Percentiles rank a stretch among this genome's conserved stretches.
phyloP scores from a whole-genome alignment of 768 basidiomycete species.

The Panaeolus papilionaceus region DNA sequence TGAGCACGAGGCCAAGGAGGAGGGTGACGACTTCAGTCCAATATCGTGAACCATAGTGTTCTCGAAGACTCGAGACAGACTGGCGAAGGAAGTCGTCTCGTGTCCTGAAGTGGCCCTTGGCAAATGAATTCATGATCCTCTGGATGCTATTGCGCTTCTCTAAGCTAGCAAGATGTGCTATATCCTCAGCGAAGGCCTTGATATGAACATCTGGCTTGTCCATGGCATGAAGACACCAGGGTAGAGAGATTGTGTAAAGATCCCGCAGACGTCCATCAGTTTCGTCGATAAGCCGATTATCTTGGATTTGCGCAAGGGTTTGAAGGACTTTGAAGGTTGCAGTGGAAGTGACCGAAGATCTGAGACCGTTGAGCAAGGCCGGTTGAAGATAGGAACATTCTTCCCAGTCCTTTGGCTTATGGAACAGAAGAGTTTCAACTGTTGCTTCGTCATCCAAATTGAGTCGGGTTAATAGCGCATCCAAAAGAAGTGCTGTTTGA shows the following conservation, averaged over 20 bases:
- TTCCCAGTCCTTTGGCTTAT: constrained; percentile 76
- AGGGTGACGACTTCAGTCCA: constrained; percentile 86
- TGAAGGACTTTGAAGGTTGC: constrained; percentile 74
- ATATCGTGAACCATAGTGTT: constrained; percentile 77
- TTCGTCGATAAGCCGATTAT: constrained; percentile 72
- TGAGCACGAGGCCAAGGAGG: constrained; percentile 87
- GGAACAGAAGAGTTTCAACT: constrained; percentile 70
- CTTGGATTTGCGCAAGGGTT: constrained; percentile 62
- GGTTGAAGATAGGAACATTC: constrained; percentile 70
- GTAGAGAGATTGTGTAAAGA: constrained; percentile 81
- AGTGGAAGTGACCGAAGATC: constrained; percentile 74
- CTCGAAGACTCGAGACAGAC: constrained; percentile 83
- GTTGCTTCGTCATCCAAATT: constrained; percentile 75
- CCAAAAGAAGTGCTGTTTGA: constrained; percentile 69
- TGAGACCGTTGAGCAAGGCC: constrained; percentile 74
- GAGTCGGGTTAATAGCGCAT: constrained; percentile 67
- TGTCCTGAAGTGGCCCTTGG: constrained; percentile 86
- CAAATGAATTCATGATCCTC: constrained; percentile 89
- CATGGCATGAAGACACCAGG: constrained; percentile 89
- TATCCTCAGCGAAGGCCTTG: constrained; percentile 73
- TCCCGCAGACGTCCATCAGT: constrained; percentile 78
- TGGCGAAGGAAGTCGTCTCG: constrained; percentile 94
- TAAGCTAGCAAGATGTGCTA: constrained; percentile 72
- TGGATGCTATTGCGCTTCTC: constrained; percentile 82
- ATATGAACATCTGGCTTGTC: constrained; percentile 66